Evolutionary conservation across 2,329 filamentous ascomycete species (phyloP).

Genomic region (Cercospora janseana): DNA sequence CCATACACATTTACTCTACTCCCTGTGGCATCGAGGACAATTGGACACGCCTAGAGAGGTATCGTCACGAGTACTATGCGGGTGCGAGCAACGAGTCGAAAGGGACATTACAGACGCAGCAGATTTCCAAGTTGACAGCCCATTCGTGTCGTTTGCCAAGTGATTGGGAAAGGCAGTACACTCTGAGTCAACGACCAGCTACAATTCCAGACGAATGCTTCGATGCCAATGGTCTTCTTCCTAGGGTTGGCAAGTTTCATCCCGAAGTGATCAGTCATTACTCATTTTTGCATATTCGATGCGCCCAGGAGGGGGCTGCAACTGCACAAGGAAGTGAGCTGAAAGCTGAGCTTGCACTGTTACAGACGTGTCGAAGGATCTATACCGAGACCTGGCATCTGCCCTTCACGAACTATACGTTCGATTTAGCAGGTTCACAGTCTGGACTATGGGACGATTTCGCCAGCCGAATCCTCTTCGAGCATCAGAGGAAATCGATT

Average conservation of each 20-base stretch:
- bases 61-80: background rate
- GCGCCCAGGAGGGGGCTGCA: background rate
- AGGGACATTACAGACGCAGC: background rate
- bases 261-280: background rate
- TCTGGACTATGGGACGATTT: background rate
- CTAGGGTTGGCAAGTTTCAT: background rate
- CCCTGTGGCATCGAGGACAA: background rate
- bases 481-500: background rate
- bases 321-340: background rate
- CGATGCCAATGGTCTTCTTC: background rate
- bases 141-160: background rate
- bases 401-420: constrained; percentile 1
- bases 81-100: background rate
- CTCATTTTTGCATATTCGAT: background rate
- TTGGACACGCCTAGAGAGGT: background rate
- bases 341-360: background rate
- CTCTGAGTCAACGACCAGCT: background rate
- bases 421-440: background rate
- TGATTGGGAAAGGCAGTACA: constrained; percentile 1
- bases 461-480: background rate
- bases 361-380: background rate
- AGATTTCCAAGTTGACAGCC: background rate
- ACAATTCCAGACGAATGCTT: background rate
- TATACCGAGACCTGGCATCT: constrained; percentile 8
- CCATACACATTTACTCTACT: background rate